Conservation (phyloP, 1,284 basidiomycete genomes). For the Pterulicium gracile region DNA sequence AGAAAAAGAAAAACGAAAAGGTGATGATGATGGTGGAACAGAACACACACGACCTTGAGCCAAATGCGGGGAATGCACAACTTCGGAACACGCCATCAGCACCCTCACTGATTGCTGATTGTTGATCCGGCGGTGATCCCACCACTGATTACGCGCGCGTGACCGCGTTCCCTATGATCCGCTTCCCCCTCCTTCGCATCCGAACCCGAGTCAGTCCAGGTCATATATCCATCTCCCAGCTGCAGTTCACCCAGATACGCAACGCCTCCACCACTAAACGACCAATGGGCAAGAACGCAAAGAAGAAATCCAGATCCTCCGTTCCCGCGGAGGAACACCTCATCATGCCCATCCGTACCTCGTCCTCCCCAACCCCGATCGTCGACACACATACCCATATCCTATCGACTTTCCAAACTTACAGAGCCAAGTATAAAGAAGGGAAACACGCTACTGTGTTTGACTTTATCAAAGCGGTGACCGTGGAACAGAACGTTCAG, state of each 20-base stretch:
- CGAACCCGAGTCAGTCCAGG: not conserved
- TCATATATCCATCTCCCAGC: no score
- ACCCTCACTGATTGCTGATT: no score
- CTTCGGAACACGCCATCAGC: no score
- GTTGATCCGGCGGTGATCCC: no score
- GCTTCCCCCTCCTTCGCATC: not conserved
- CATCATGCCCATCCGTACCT: constrained; percentile 21
- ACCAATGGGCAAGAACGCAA: constrained; percentile 22
- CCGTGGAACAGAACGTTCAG: constrained; percentile 42
- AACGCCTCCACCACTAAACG: not conserved
- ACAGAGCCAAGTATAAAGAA: constrained; percentile 45
- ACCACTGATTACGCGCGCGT: no score
- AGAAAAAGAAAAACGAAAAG: no score
- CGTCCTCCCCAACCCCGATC: constrained; percentile 36
- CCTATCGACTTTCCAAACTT: constrained; percentile 54
- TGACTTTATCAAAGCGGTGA: constrained; percentile 57
- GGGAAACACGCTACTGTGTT: constrained; percentile 41
- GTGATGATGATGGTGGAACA: no score
- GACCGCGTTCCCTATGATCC: not conserved
- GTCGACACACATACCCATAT: constrained; percentile 77
- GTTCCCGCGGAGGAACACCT: constrained; percentile 23
- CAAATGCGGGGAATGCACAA: no score
- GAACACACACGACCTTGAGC: no score
- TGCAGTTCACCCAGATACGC: not conserved
- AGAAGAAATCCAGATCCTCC: constrained; percentile 21